Evolutionary conservation across 1,284 basidiomycete species (phyloP).

Genomic region (Ustilago sp.): DNA sequence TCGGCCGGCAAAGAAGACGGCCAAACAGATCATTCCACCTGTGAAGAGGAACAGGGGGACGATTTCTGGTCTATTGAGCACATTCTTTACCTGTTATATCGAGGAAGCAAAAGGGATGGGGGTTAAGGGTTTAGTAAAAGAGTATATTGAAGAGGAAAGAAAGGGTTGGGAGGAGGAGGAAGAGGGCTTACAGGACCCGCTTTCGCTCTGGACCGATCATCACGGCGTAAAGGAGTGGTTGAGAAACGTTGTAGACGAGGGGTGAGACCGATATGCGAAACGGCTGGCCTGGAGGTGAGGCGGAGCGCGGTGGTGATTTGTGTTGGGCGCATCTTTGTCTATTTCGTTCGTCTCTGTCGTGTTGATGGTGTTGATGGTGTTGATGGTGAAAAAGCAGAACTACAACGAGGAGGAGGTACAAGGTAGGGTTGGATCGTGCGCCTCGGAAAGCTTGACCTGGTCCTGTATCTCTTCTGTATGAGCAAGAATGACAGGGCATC

Average conservation of each 20-base stretch:
- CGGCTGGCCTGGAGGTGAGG: not conserved
- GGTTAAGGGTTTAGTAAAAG: not conserved
- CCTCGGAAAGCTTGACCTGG: no score
- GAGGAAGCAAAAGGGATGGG: not conserved
- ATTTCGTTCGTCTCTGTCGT: not conserved
- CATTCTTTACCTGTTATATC: constrained; percentile 20
- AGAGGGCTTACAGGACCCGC: constrained; percentile 22
- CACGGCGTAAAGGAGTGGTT: constrained; percentile 6
- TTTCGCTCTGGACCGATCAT: constrained; percentile 31
- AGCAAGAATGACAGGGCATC: not conserved
- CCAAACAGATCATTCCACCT: constrained; percentile 40
- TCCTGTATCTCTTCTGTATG: not conserved
- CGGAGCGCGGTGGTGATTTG: not conserved
- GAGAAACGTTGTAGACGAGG: constrained; percentile 6
- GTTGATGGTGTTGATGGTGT: not conserved
- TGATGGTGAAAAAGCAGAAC: not conserved
- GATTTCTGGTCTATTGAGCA: constrained; percentile 47
- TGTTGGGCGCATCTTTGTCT: not conserved
- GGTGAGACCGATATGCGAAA: not conserved
- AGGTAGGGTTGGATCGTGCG: not conserved
- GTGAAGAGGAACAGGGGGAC: constrained; percentile 54
- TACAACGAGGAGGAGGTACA: not conserved
- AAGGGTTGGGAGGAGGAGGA: not conserved
- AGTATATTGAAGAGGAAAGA: not conserved
- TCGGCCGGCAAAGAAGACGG: constrained; percentile 37